A percentile compares a stretch with the other conserved stretches of the same genome.
Evolutionary conservation across 352 stramenopile species (phyloP).

Genomic region (Phytophthora hibernalis): DNA sequence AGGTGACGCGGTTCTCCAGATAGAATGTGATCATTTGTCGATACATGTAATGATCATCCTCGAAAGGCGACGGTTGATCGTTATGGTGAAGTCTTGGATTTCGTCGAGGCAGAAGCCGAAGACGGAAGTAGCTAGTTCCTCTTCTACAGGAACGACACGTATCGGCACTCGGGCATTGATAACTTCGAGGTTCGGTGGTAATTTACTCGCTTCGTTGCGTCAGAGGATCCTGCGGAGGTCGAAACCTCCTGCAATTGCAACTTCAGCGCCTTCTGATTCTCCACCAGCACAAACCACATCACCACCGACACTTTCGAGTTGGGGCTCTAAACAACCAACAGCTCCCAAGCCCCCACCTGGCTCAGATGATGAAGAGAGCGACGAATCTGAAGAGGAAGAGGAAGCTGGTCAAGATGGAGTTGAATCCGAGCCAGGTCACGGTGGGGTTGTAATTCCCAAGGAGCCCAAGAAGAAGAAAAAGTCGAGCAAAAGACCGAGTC

Average conservation of each 20-base stretch:
- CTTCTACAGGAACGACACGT: constrained; percentile 4
- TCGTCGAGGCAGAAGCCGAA: constrained; percentile 13
- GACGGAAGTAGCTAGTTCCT: constrained; percentile 13
- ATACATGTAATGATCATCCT: no score
- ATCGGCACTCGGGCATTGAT: constrained; percentile 21
- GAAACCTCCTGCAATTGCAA: constrained; percentile 20
- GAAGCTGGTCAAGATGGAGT: not conserved
- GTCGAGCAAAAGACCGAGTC: constrained; percentile 15
- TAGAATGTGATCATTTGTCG: not conserved
- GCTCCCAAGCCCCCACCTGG: constrained; percentile 29
- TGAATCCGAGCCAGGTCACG: not conserved
- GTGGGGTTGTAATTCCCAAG: not conserved
- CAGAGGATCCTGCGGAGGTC: constrained; percentile 17
- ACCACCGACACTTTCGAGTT: not conserved
- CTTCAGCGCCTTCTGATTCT: constrained; percentile 1
- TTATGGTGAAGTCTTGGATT: constrained; percentile 34
- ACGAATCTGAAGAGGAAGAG: constrained; percentile 22
- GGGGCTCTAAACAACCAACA: constrained; percentile 3
- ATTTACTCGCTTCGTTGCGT: constrained; percentile 32
- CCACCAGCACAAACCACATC: not conserved
- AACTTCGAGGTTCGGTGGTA: constrained; percentile 11
- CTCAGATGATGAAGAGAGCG: constrained; percentile 24
- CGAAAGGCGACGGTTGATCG: not conserved
- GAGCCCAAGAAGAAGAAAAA: constrained; percentile 26
- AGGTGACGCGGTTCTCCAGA: not conserved